Percentiles rank a stretch among this genome's conserved stretches.
phyloP scores from a whole-genome alignment of 176 grass and related monocot species.

The Secale cereale region DNA sequence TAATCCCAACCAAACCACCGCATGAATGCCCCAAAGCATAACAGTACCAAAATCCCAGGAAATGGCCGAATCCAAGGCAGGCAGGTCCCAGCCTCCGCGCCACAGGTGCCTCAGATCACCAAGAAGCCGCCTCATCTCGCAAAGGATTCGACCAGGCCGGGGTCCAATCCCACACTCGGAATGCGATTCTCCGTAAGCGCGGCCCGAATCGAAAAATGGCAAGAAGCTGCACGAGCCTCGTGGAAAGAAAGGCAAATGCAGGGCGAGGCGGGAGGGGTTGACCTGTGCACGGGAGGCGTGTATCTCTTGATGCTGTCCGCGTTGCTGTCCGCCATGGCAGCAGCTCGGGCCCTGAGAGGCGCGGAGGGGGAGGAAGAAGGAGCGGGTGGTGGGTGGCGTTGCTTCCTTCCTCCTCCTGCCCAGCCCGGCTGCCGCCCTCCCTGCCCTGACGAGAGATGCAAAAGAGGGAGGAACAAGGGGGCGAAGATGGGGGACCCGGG shows the following conservation, averaged over 20 bases:
- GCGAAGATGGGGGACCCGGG: neutral
- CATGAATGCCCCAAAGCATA: neutral
- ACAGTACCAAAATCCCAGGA: neutral
- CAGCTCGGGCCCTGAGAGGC: neutral
- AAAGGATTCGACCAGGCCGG: neutral
- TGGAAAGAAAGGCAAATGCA: neutral
- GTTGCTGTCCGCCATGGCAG: slow-evolving; percentile 39
- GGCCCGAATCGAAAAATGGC: neutral
- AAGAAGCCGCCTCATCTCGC: slow-evolving; percentile 9
- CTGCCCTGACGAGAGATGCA: neutral
- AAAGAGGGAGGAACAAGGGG: neutral
- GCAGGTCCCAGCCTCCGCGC: neutral
- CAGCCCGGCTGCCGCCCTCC: neutral
- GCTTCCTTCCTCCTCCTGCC: slow-evolving; percentile 20
- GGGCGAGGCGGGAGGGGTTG: neutral
- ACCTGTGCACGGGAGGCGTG: slow-evolving; percentile 50
- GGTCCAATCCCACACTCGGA: neutral
- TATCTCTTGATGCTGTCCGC: slow-evolving; percentile 49
- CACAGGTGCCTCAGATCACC: neutral
- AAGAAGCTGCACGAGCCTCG: neutral
- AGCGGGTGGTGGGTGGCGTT: neutral
- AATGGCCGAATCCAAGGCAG: slow-evolving; percentile 15
- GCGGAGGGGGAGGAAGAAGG: neutral
- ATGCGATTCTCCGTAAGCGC: neutral
- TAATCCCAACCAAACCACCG: neutral